phyloP scores from a whole-genome alignment of 805 yeast genomes.

The Lipomyces kockii region DNA sequence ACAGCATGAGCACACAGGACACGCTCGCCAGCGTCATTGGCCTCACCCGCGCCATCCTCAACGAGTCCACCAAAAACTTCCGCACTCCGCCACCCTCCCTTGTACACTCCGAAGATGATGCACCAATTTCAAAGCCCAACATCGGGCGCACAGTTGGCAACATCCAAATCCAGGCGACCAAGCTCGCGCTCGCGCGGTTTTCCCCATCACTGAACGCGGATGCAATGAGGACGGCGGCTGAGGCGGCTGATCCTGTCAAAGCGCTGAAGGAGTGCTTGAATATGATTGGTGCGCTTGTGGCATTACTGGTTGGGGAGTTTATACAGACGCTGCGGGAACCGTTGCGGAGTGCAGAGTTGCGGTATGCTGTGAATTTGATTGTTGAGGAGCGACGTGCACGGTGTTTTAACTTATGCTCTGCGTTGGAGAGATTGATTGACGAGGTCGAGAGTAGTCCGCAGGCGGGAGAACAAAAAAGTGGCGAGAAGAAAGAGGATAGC shows the following conservation, averaged over 20 bases:
- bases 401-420: conserved; percentile 15
- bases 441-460: conserved; percentile 15
- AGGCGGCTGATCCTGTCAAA: neutral
- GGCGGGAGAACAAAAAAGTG: neutral
- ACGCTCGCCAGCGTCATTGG: neutral
- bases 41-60: conserved; percentile 3
- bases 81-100: neutral
- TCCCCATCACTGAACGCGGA: conserved; percentile 18
- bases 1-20: neutral
- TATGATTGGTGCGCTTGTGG: conserved; percentile 16
- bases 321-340: neutral
- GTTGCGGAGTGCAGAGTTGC: conserved; percentile 3
- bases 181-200: conserved; percentile 27
- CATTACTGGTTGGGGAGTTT: conserved; percentile 12
- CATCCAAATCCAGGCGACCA: conserved; percentile 27
- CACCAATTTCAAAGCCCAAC: conserved; percentile 2
- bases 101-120: neutral
- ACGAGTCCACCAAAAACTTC: neutral
- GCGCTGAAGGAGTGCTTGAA: conserved; percentile 19
- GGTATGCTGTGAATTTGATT: conserved; percentile 11
- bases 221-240: conserved; percentile 9
- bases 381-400: conserved; percentile 13
- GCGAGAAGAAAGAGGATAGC: neutral
- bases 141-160: conserved; percentile 23
- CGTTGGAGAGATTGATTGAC: conserved; percentile 19